Conservation (phyloP, 257 asterid species). For the Scutellaria minor region DNA sequence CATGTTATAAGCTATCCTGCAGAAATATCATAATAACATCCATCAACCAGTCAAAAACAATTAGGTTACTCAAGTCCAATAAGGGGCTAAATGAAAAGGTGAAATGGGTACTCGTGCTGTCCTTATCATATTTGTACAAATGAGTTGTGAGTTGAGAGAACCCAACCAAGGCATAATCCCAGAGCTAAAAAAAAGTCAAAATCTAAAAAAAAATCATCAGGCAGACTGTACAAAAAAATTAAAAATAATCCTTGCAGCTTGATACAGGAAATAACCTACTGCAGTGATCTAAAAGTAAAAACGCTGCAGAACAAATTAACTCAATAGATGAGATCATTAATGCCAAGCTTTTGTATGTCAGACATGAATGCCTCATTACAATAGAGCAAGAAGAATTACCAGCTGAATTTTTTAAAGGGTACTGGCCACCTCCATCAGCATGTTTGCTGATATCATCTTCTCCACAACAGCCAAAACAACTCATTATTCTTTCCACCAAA, state of each 20-base stretch:
- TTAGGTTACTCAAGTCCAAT: not conserved
- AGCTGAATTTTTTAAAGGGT: conserved; percentile 51
- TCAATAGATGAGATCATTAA: not conserved
- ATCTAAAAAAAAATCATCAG: not conserved
- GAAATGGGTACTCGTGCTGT: not conserved
- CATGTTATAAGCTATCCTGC: not conserved
- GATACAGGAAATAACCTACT: not conserved
- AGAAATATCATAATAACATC: not conserved
- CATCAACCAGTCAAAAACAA: not conserved
- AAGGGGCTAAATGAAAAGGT: not conserved
- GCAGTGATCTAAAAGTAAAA: not conserved
- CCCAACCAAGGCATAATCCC: conserved; percentile 6
- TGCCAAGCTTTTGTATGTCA: conserved; percentile 7
- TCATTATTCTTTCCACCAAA: conserved; percentile 47
- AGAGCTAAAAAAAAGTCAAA: not conserved
- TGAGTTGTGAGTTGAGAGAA: not conserved
- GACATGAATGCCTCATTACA: conserved; percentile 12
- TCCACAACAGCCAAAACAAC: conserved; percentile 76
- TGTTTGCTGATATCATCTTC: conserved; percentile 62
- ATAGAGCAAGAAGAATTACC: conserved; percentile 49
- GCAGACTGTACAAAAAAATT: not conserved
- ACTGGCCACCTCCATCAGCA: conserved; percentile 62
- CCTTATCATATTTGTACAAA: conserved; percentile 3
- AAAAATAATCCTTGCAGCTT: not conserved
- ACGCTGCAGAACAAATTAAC: not conserved